phyloP scores from a whole-genome alignment of 257 asterid genomes.

The Solanum habrochaites region DNA sequence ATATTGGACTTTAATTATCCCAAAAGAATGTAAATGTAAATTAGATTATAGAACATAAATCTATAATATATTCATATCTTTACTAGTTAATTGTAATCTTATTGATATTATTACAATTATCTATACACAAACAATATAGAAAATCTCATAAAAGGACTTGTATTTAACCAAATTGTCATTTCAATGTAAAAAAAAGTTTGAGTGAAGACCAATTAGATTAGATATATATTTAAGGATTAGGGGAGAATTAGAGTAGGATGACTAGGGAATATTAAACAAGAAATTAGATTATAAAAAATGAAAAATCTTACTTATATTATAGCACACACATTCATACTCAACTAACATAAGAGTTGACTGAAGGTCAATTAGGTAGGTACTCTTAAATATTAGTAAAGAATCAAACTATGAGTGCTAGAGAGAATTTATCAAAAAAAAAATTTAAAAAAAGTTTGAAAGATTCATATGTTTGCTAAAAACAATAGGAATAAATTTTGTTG shows the following conservation, averaged over 20 bases:
- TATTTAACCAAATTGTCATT: neutral
- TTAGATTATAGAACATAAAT: neutral
- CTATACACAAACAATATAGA: neutral
- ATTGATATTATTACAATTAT: neutral
- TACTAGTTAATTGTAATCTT: neutral
- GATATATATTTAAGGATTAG: neutral
- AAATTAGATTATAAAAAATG: neutral
- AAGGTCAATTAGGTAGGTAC: neutral
- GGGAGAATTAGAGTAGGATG: neutral
- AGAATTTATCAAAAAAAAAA: no score
- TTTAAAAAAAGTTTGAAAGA: neutral
- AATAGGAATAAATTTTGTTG: neutral
- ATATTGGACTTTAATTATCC: neutral
- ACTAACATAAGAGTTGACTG: neutral
- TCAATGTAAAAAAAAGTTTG: neutral
- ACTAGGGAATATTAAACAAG: neutral
- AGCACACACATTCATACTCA: neutral
- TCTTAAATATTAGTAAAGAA: neutral
- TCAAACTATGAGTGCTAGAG: neutral
- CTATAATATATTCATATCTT: neutral
- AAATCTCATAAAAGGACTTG: neutral
- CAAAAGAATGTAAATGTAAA: neutral
- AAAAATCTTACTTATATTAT: neutral
- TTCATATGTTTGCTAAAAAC: neutral
- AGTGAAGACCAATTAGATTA: neutral